These are phyloP conservation scores for Jaapia argillacea DNA, from an alignment of 768 basidiomycete species.

Conservation along the genomic window DNA sequence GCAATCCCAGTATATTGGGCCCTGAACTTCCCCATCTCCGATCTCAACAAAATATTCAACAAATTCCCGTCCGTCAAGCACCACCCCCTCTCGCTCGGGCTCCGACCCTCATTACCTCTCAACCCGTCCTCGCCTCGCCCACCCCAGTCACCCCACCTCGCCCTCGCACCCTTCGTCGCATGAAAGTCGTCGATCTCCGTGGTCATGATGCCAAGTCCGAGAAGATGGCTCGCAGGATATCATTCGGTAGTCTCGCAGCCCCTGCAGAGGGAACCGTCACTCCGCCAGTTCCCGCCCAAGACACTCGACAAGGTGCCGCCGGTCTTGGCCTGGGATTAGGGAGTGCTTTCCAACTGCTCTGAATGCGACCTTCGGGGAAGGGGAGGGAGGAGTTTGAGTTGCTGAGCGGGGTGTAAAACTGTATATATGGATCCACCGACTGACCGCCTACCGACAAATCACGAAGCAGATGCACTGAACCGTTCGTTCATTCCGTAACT, in stretches of 20 bases:
- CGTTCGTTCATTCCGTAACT: too few relatives aligned
- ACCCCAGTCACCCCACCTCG: conserved; percentile 7
- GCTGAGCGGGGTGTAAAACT: too few relatives aligned
- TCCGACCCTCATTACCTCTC: not conserved
- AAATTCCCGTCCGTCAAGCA: too few relatives aligned
- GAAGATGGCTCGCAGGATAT: conserved; percentile 39
- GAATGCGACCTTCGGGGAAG: too few relatives aligned
- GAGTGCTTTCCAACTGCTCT: conserved; percentile 65
- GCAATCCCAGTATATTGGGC: conserved; percentile 61
- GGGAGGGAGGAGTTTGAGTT: too few relatives aligned
- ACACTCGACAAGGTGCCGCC: conserved; percentile 19
- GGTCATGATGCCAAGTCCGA: conserved; percentile 25
- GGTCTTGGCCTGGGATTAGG: conserved; percentile 35
- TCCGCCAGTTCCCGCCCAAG: too few relatives aligned
- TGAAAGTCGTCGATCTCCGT: conserved; percentile 24
- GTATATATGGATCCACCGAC: too few relatives aligned
- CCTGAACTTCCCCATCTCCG: conserved; percentile 47
- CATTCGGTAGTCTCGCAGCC: conserved; percentile 45
- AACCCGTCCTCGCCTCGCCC: conserved; percentile 6
- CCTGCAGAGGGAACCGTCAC: not conserved
- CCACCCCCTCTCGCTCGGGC: too few relatives aligned
- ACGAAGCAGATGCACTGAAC: too few relatives aligned
- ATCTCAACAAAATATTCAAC: too few relatives aligned
- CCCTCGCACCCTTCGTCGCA: conserved; percentile 36
- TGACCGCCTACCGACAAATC: too few relatives aligned